phyloP scores from a whole-genome alignment of 306 rosid genomes.

The Ormosia emarginata region DNA sequence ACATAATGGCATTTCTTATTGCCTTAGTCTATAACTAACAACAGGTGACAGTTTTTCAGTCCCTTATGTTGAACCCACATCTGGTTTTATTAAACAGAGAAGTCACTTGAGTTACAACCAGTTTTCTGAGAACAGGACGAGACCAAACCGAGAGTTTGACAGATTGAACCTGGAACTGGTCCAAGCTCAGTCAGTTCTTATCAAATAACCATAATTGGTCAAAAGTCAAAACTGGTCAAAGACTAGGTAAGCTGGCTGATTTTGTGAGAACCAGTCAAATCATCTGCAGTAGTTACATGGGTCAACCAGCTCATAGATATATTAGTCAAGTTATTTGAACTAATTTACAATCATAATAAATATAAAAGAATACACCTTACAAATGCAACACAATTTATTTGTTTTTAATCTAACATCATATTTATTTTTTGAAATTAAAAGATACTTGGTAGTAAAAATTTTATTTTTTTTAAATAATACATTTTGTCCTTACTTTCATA shows the following conservation, averaged over 20 bases:
- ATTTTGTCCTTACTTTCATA: too few species aligned
- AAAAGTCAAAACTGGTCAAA: background rate
- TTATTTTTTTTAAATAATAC: too few species aligned
- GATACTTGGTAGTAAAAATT: too few species aligned
- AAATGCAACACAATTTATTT: too few species aligned
- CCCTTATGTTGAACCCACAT: background rate
- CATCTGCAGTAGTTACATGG: background rate
- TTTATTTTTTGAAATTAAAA: too few species aligned
- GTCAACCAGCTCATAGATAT: background rate
- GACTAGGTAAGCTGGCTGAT: background rate
- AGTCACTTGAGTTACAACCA: background rate
- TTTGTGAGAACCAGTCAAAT: background rate
- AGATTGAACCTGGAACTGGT: background rate
- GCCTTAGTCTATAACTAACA: background rate
- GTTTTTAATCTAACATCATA: too few species aligned
- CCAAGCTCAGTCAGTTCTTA: background rate
- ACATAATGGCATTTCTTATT: background rate
- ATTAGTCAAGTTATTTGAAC: too few species aligned
- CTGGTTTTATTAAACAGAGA: background rate
- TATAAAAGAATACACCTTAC: too few species aligned
- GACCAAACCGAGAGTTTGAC: constrained; percentile 1
- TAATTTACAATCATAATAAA: too few species aligned
- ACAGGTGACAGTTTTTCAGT: background rate
- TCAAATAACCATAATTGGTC: background rate
- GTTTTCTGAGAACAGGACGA: background rate